Percentiles rank a stretch among this genome's conserved stretches.
These are phyloP conservation scores for Termitomyces heimii DNA, from an alignment of 768 basidiomycete species.

Conservation along the genomic window DNA sequence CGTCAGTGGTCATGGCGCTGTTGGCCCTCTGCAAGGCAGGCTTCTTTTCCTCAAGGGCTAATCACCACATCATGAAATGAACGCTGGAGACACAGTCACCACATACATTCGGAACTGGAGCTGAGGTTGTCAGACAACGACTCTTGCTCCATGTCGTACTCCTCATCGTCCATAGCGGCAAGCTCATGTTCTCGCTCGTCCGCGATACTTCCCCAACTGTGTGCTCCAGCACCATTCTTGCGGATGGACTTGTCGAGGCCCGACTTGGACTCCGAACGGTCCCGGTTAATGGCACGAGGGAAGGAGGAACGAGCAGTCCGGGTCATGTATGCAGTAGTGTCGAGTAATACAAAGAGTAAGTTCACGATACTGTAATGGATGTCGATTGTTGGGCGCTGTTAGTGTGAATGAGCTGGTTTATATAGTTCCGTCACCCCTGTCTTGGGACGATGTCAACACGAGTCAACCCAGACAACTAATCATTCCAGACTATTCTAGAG, in stretches of 20 bases:
- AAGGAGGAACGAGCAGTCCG: constrained; percentile 71
- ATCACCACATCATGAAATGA: background rate
- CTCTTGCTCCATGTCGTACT: constrained; percentile 35
- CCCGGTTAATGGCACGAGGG: constrained; percentile 67
- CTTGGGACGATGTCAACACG: constrained; percentile 13
- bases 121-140: constrained; percentile 14
- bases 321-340: constrained; percentile 45
- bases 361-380: background rate
- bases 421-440: constrained; percentile 16
- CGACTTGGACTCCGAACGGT: constrained; percentile 75
- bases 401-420: constrained; percentile 10
- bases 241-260: constrained; percentile 67
- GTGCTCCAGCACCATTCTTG: constrained; percentile 75
- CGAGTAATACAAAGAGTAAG: background rate
- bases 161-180: constrained; percentile 54
- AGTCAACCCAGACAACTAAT: constrained; percentile 10
- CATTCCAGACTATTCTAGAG: constrained; percentile 14
- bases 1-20: constrained; percentile 53
- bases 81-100: background rate
- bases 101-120: constrained; percentile 15
- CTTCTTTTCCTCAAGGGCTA: constrained; percentile 20
- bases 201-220: constrained; percentile 79
- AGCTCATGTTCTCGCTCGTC: constrained; percentile 60
- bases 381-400: constrained; percentile 1
- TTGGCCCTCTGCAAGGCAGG: constrained; percentile 28